Conservation (phyloP, 148 eudicot species). For the Drosera capensis region DNA sequence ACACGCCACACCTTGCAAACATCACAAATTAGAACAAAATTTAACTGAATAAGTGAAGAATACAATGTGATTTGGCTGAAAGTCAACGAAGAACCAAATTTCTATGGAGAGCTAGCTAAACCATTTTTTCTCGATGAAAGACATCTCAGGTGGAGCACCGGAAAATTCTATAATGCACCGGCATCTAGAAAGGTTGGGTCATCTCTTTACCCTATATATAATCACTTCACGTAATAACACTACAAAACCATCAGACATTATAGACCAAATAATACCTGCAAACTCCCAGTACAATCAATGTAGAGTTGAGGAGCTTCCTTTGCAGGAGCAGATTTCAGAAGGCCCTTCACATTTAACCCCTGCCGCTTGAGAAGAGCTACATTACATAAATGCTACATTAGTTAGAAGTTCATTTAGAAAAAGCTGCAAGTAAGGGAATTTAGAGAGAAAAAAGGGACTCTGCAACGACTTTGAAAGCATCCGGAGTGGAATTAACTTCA, state of each 20-base stretch:
- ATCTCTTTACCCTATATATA: no score
- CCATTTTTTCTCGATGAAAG: no score
- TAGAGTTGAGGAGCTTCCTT: conserved; percentile 71
- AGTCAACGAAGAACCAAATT: no score
- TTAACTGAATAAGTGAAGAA: background rate
- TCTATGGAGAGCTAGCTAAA: no score
- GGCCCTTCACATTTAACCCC: conserved; percentile 91
- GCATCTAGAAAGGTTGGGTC: no score
- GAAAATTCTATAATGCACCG: no score
- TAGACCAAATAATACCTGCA: conserved; percentile 40
- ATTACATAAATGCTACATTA: conserved; percentile 8
- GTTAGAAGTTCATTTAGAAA: conserved; percentile 1
- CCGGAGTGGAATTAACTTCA: no score
- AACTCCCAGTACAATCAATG: conserved; percentile 92
- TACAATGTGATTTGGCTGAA: background rate
- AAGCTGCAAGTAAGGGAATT: background rate
- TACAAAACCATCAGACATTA: background rate
- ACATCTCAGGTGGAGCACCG: no score
- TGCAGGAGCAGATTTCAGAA: conserved; percentile 70
- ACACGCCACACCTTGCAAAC: conserved; percentile 79
- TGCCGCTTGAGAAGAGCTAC: conserved; percentile 93
- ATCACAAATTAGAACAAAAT: conserved; percentile 2
- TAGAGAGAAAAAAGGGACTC: background rate
- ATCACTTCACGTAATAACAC: background rate
- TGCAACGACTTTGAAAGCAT: no score